phyloP scores from a whole-genome alignment of 305 asterid species.

The Fraxinus albicans region DNA sequence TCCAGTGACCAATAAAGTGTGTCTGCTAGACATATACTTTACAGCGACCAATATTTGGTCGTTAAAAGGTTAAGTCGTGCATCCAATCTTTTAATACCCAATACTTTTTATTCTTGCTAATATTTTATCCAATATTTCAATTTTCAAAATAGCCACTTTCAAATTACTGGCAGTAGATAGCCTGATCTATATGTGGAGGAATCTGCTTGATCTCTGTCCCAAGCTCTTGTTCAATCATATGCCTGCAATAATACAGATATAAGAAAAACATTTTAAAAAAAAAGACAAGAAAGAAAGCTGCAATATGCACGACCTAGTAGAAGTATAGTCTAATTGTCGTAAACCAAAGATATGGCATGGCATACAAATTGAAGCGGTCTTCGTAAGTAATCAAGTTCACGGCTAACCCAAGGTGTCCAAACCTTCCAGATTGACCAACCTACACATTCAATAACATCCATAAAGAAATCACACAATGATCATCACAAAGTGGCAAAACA shows the following conservation, averaged over 20 bases:
- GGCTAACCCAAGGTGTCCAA: constrained; percentile 96
- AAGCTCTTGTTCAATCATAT: constrained; percentile 91
- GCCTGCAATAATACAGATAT: constrained; percentile 41
- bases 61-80: too few species aligned
- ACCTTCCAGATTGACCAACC: constrained; percentile 99
- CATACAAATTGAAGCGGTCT: constrained; percentile 95
- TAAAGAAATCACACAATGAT: constrained; percentile 8
- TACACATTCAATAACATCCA: constrained; percentile 26
- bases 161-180: constrained; percentile 69
- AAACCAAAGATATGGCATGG: constrained; percentile 7
- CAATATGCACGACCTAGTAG: neutral
- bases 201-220: constrained; percentile 97
- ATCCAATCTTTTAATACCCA: too few species aligned
- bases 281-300: neutral
- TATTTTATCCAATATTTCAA: too few species aligned
- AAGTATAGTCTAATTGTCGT: neutral
- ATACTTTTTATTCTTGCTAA: too few species aligned
- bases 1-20: too few species aligned
- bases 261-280: neutral
- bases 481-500: neutral
- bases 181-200: constrained; percentile 93
- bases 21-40: too few species aligned
- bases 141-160: constrained; percentile 9
- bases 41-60: too few species aligned
- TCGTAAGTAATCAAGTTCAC: constrained; percentile 91